These are phyloP conservation scores for Lanzia echinophila DNA, from an alignment of 2,329 filamentous ascomycete genomes.

Conservation along the genomic window DNA sequence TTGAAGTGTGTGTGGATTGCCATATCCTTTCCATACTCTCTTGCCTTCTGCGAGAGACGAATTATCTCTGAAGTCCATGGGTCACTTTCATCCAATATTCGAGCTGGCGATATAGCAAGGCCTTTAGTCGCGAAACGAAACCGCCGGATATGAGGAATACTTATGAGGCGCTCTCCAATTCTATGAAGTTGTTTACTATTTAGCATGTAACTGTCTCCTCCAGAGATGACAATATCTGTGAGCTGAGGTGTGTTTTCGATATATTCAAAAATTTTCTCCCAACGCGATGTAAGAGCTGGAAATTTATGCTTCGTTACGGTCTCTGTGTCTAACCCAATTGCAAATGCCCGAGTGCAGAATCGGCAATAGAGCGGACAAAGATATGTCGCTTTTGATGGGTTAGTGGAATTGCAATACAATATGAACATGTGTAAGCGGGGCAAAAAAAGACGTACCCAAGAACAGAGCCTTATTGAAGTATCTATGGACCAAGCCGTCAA, in stretches of 20 bases:
- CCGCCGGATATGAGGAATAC: conserved; percentile 50
- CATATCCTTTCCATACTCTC: conserved; percentile 49
- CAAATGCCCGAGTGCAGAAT: conserved; percentile 56
- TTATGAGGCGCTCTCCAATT: conserved; percentile 50
- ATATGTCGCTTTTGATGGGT: conserved; percentile 41
- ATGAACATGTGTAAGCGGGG: background rate
- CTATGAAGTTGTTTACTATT: conserved; percentile 43
- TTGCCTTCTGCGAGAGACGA: conserved; percentile 43
- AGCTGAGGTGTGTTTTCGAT: conserved; percentile 44
- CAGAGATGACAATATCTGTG: conserved; percentile 55
- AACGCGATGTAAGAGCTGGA: conserved; percentile 38
- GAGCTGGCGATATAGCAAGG: conserved; percentile 50
- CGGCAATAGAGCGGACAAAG: conserved; percentile 58
- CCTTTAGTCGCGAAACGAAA: conserved; percentile 58
- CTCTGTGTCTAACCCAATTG: conserved; percentile 49
- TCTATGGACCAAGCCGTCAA: conserved; percentile 53
- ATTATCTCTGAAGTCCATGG: conserved; percentile 48
- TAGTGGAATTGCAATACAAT: conserved; percentile 12
- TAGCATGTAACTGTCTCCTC: conserved; percentile 55
- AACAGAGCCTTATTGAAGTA: conserved; percentile 59
- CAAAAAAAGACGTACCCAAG: conserved; percentile 39
- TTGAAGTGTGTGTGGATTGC: conserved; percentile 62
- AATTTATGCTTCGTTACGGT: conserved; percentile 41
- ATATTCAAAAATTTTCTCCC: conserved; percentile 51
- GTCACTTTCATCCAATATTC: conserved; percentile 47